Percentiles rank a stretch among this genome's conserved stretches.
Evolutionary conservation across 805 yeast species (phyloP).

Genomic region (Monosporozyma servazzii): DNA sequence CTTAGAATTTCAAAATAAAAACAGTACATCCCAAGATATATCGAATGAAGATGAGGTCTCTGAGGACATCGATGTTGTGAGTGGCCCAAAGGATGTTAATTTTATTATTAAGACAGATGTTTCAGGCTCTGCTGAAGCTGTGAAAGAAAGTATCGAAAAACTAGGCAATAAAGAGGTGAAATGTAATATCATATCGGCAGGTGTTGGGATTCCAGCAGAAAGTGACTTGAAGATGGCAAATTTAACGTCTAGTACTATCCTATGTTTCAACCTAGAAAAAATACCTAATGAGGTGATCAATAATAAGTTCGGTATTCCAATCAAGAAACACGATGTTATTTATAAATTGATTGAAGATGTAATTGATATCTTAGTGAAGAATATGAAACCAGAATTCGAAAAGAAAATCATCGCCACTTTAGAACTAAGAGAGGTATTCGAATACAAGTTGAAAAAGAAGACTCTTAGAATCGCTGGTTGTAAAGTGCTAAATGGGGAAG

Average conservation of each 20-base stretch:
- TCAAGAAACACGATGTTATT: slow-evolving; percentile 67
- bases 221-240: slow-evolving; percentile 60
- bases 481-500: slow-evolving; percentile 58
- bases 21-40: slow-evolving; percentile 41
- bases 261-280: slow-evolving; percentile 64
- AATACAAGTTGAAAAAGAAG: slow-evolving; percentile 54
- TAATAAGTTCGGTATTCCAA: slow-evolving; percentile 47
- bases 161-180: slow-evolving; percentile 84
- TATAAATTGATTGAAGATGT: slow-evolving; percentile 84
- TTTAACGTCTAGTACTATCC: slow-evolving; percentile 59
- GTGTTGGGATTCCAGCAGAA: slow-evolving; percentile 70
- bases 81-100: slow-evolving; percentile 32
- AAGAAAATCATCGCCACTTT: slow-evolving; percentile 58
- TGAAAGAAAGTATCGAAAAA: slow-evolving; percentile 65
- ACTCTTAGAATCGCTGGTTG: slow-evolving; percentile 76
- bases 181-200: slow-evolving; percentile 58
- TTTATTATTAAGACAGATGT: slow-evolving; percentile 87
- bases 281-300: slow-evolving; percentile 53
- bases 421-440: slow-evolving; percentile 61
- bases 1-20: slow-evolving; percentile 31
- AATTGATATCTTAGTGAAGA: slow-evolving; percentile 48
- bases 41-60: slow-evolving; percentile 35
- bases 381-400: slow-evolving; percentile 59
- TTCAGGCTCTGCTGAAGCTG: slow-evolving; percentile 91
- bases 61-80: slow-evolving; percentile 22